These are phyloP conservation scores for Naganishia kalamii DNA, from an alignment of 768 basidiomycete species.

Conservation along the genomic window DNA sequence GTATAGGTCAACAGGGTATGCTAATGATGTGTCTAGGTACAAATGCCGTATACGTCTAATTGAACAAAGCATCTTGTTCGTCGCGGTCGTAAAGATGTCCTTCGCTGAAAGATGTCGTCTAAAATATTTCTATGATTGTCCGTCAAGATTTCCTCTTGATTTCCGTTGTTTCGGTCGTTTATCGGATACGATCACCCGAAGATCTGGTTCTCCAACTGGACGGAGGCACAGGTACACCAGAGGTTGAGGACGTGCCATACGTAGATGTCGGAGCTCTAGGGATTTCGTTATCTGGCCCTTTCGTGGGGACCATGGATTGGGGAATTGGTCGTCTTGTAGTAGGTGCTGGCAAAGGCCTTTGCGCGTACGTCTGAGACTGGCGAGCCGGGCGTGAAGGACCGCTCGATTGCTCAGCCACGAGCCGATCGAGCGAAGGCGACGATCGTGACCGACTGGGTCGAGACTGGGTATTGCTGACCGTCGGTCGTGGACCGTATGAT, in stretches of 20 bases:
- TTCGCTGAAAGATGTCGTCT: too few species aligned
- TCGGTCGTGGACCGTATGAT: slow-evolving; percentile 8
- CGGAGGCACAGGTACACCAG: slow-evolving; percentile 7
- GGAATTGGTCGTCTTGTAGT: neutral
- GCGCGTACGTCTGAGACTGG: neutral
- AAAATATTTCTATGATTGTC: too few species aligned
- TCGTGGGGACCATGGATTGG: slow-evolving; percentile 3
- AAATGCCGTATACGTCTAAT: neutral
- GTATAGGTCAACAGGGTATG: neutral
- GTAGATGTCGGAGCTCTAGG: neutral
- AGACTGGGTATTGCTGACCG: neutral
- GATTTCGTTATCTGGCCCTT: slow-evolving; percentile 8
- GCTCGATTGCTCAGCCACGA: neutral
- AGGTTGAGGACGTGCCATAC: neutral
- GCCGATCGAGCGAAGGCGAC: neutral
- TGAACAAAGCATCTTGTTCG: too few species aligned
- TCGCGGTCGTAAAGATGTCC: too few species aligned
- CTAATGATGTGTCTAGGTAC: neutral
- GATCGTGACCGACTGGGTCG: slow-evolving; percentile 12
- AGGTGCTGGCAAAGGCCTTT: neutral
- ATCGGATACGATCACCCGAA: slow-evolving; percentile 4
- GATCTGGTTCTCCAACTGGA: slow-evolving; percentile 18
- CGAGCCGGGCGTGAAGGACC: neutral
- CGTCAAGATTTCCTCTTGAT: neutral
- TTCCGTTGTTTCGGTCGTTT: neutral